Evolutionary conservation across 768 basidiomycete species (phyloP).

Genomic region (Postia placenta): DNA sequence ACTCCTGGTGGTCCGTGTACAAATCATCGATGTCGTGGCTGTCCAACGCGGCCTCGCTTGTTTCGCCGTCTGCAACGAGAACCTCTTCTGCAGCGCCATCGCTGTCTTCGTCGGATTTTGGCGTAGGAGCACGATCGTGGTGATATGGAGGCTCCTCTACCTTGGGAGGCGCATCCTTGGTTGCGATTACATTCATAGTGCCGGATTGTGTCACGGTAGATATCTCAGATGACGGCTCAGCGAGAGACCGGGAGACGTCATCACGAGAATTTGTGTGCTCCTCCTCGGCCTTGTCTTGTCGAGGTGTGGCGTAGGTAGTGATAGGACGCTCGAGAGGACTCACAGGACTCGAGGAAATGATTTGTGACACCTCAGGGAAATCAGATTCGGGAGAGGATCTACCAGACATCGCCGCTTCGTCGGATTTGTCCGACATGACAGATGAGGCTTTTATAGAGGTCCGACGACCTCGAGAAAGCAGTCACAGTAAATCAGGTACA

Average conservation of each 20-base stretch:
- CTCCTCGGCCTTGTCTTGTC: no score
- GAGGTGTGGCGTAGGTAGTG: no score
- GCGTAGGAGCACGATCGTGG: background rate
- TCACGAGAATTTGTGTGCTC: no score
- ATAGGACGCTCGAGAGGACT: no score
- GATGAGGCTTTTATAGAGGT: no score
- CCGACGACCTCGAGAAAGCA: no score
- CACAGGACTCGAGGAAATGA: background rate
- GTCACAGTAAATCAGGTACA: no score
- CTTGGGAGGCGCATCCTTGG: background rate
- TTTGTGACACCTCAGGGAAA: background rate
- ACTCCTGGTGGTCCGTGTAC: background rate
- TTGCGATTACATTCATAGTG: background rate
- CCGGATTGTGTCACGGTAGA: background rate
- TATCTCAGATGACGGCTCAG: background rate
- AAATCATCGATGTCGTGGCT: background rate
- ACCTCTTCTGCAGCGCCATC: background rate
- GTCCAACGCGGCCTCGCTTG: background rate
- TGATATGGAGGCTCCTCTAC: background rate
- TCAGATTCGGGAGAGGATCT: background rate
- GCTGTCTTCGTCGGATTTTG: background rate
- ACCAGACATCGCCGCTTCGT: background rate
- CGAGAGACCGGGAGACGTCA: background rate
- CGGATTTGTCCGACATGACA: background rate
- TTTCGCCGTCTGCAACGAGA: background rate